Percentiles rank a stretch among this genome's conserved stretches.
phyloP scores from a whole-genome alignment of 2,329 filamentous ascomycete genomes.

The Fusarium sp. region DNA sequence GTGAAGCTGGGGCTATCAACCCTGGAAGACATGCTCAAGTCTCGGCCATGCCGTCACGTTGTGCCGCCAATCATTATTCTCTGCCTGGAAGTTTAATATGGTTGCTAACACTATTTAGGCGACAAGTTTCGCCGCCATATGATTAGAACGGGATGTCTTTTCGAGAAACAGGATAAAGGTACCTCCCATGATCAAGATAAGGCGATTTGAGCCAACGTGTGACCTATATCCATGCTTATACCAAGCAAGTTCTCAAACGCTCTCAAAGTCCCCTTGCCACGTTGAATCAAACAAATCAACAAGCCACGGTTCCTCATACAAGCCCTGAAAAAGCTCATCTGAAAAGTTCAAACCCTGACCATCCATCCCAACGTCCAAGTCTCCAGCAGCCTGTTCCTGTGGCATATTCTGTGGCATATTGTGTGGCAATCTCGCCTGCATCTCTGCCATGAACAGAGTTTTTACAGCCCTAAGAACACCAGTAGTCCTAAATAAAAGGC shows the following conservation, averaged over 20 bases:
- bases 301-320: slow-evolving; percentile 24
- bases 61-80: background rate
- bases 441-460: slow-evolving; percentile 20
- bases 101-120: background rate
- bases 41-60: background rate
- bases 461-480: slow-evolving; percentile 24
- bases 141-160: background rate
- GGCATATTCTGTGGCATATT: background rate
- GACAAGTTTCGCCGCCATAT: background rate
- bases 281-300: slow-evolving; percentile 14
- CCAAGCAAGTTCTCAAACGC: background rate
- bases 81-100: background rate
- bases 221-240: background rate
- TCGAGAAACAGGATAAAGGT: background rate
- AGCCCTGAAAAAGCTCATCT: slow-evolving; percentile 9
- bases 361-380: background rate
- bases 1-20: background rate
- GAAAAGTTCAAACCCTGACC: background rate
- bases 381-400: background rate
- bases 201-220: too few species aligned
- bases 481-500: slow-evolving; percentile 19
- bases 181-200: background rate
- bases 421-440: background rate
- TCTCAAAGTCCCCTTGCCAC: background rate
- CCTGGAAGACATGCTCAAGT: background rate